A percentile compares a stretch with the other conserved stretches of the same genome.
Conservation (phyloP, 371 early-diverging fungal genomes). For the Actinomortierella wolfii region DNA sequence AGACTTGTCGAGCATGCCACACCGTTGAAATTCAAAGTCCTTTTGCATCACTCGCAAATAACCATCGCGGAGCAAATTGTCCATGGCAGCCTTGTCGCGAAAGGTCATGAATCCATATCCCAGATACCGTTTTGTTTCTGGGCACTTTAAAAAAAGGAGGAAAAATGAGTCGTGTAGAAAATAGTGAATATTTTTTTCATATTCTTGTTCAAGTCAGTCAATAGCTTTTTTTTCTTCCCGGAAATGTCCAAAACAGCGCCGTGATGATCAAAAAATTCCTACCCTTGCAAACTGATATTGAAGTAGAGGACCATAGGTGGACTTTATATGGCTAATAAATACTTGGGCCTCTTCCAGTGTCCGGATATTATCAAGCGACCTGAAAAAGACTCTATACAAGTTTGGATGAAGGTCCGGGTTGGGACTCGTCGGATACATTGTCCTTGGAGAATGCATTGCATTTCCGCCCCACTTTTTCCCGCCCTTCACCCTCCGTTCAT, state of each 20-base stretch:
- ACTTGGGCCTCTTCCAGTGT: constrained; percentile 44
- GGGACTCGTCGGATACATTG: too few relatives aligned
- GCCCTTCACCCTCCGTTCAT: too few relatives aligned
- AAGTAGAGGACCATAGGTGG: constrained; percentile 32
- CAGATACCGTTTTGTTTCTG: constrained; percentile 38
- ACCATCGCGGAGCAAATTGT: constrained; percentile 22
- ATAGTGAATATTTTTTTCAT: not conserved
- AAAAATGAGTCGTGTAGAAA: too few relatives aligned
- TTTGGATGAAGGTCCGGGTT: constrained; percentile 9
- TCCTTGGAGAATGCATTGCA: too few relatives aligned
- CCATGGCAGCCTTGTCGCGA: constrained; percentile 22
- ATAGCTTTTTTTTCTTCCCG: not conserved
- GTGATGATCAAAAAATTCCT: constrained; percentile 1
- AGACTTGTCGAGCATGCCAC: constrained; percentile 15
- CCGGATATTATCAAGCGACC: constrained; percentile 38
- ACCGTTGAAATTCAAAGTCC: constrained; percentile 32
- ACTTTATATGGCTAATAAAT: constrained; percentile 37
- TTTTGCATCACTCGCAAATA: constrained; percentile 27
- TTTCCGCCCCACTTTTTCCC: too few relatives aligned
- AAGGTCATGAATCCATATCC: constrained; percentile 46
- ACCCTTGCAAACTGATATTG: constrained; percentile 45
- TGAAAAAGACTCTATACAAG: constrained; percentile 30
- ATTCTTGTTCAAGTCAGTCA: too few relatives aligned
- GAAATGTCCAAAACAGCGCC: not conserved
- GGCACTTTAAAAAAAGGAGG: constrained; percentile 20